A percentile compares a stretch with the other conserved stretches of the same genome.
Evolutionary conservation across 192 early-diverging fungal species (phyloP).

Genomic region (Coemansia sp.): DNA sequence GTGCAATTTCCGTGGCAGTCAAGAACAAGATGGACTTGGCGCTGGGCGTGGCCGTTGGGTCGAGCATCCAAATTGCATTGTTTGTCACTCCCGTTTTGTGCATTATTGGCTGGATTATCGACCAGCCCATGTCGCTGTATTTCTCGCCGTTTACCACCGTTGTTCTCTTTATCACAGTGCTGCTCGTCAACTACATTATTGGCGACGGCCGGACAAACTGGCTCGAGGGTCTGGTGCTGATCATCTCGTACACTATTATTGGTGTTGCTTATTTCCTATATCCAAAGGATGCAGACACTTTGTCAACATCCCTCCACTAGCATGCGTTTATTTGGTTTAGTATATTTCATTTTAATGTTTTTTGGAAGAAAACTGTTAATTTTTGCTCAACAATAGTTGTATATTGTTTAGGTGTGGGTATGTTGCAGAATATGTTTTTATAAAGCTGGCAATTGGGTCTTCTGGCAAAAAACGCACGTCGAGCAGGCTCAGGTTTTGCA

Average conservation of each 20-base stretch:
- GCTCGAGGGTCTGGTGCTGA: slow-evolving; percentile 83
- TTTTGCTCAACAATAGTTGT: background rate
- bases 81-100: slow-evolving; percentile 68
- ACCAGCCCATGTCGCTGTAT: slow-evolving; percentile 73
- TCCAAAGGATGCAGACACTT: slow-evolving; percentile 49
- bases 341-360: background rate
- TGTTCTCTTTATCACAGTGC: slow-evolving; percentile 73
- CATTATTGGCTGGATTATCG: slow-evolving; percentile 83
- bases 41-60: slow-evolving; percentile 84
- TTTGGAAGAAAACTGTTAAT: background rate
- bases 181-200: slow-evolving; percentile 77
- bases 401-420: background rate
- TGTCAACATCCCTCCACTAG: slow-evolving; percentile 6
- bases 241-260: slow-evolving; percentile 81
- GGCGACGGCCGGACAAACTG: slow-evolving; percentile 88
- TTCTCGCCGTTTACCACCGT: slow-evolving; percentile 82
- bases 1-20: slow-evolving; percentile 73
- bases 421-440: background rate
- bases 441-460: background rate
- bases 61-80: slow-evolving; percentile 85
- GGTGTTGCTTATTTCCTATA: slow-evolving; percentile 79
- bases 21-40: slow-evolving; percentile 92
- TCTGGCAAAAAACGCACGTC: background rate
- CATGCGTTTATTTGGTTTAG: background rate
- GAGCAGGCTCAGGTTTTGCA: background rate